Evolutionary conservation across 768 basidiomycete species (phyloP), one percentile per base, ranked within the genome.

Genomic region (Boletales sp.): DNA sequence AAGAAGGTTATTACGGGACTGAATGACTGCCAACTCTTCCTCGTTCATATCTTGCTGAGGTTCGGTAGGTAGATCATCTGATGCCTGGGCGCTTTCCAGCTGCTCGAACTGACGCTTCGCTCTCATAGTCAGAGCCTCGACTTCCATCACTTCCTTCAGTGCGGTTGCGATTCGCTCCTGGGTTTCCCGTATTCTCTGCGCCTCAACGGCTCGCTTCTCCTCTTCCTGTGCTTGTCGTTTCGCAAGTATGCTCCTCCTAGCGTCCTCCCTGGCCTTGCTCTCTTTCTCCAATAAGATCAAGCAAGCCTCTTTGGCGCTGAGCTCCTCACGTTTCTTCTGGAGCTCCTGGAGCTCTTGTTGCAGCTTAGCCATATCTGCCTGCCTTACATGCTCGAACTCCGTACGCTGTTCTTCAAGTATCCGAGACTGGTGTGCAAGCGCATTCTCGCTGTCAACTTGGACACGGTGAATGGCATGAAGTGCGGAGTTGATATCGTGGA

Each of bases 141-240:
- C 35, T 40, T 58, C 53, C 37, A 49, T 39, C 13, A 63, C 18
- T 30, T 65, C 62, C 40, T 58, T 45, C 30, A 61, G 18, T 11
- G 65, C 56, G 8, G 12, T 32, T 3, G 41, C 32, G 21, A 67
- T 58, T 39, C 55, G 65, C 21, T 59, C 53, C 43, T 56, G 58
- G 1, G 50, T 43, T 29, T 52, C 56, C 12, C 45, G 57, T 10
- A 44, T 40, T 19, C 53, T 58, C 47, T 52, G 56, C 38, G 53
- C 44, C 32, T 61, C 60, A 2, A 53, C 51, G 8, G 37, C 41
- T 36, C 52, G 50, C 34, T 32, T 56, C 31, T 67, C 65, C 21
- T 65, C 61, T 43, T 69, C 66, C 35, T 55, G 58, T 4, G 51
- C 62, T 24, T 57, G 67, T 27, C 65, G 58, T 19, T 60, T 54